These are phyloP conservation scores for Hygrophorus pudorinus DNA, from an alignment of 768 basidiomycete species.

Conservation along the genomic window DNA sequence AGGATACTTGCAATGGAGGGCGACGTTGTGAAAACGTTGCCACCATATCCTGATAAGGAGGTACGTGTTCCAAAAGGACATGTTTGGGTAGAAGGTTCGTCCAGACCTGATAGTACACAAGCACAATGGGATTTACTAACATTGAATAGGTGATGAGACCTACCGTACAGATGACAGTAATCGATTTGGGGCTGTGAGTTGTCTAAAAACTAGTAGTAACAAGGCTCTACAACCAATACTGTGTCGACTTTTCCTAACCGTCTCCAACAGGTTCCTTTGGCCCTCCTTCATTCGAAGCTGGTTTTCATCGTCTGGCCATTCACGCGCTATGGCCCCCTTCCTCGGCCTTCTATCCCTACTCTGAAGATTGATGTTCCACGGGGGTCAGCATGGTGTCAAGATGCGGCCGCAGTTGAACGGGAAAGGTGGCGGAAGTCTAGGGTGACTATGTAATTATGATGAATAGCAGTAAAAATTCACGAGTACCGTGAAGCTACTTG, in stretches of 20 bases:
- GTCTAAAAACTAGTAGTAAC: neutral
- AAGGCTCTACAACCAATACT: neutral
- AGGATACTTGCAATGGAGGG: slow-evolving; percentile 56
- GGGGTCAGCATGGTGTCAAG: neutral
- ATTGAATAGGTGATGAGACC: slow-evolving; percentile 46
- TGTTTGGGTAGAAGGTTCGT: slow-evolving; percentile 66
- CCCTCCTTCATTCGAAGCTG: slow-evolving; percentile 42
- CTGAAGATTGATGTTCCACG: neutral
- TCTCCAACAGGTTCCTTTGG: slow-evolving; percentile 30
- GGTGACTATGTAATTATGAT: neutral
- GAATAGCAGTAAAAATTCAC: too few relatives aligned
- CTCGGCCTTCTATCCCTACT: neutral
- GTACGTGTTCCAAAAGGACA: slow-evolving; percentile 52
- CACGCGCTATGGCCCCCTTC: slow-evolving; percentile 30
- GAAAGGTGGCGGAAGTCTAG: neutral
- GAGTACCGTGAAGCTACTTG: too few relatives aligned
- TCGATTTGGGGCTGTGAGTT: slow-evolving; percentile 54
- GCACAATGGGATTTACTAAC: neutral
- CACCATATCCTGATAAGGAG: slow-evolving; percentile 50
- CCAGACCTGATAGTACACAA: neutral
- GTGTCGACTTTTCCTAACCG: neutral
- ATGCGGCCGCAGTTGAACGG: neutral
- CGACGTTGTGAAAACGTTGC: slow-evolving; percentile 55
- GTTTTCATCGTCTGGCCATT: slow-evolving; percentile 42
- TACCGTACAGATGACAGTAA: slow-evolving; percentile 67